phyloP scores from a whole-genome alignment of 2,329 filamentous ascomycete species.

The Microdochium paspali region DNA sequence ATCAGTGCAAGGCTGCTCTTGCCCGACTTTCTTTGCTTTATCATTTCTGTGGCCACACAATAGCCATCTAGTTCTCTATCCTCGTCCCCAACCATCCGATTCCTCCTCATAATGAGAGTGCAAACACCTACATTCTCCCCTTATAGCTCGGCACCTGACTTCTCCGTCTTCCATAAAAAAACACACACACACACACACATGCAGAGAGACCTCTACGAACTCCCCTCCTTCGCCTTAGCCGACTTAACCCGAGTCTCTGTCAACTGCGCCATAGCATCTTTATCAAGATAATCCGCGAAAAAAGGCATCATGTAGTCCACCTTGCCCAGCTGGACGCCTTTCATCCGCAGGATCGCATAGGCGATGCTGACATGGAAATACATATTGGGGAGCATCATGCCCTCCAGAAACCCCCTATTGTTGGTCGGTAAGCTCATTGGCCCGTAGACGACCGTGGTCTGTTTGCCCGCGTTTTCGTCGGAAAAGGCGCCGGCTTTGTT shows the following conservation, averaged over 20 bases:
- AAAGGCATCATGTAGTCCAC: slow-evolving; percentile 31
- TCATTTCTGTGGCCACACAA: too few species aligned
- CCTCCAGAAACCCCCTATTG: slow-evolving; percentile 29
- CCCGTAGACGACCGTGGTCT: background rate
- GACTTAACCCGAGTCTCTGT: background rate
- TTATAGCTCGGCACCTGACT: too few species aligned
- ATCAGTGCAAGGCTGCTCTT: too few species aligned
- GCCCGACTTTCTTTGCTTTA: too few species aligned
- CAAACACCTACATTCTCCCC: too few species aligned
- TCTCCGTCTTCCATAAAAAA: too few species aligned
- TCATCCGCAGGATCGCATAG: slow-evolving; percentile 51
- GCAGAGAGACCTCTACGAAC: too few species aligned
- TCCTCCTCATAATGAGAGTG: too few species aligned
- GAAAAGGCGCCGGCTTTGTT: background rate
- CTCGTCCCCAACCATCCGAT: too few species aligned
- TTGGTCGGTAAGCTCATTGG: background rate
- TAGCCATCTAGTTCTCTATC: too few species aligned
- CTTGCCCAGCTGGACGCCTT: slow-evolving; percentile 56
- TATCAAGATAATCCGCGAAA: background rate
- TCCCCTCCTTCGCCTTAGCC: background rate
- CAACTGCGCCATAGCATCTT: background rate
- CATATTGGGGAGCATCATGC: slow-evolving; percentile 47
- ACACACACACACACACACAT: too few species aligned
- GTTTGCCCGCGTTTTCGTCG: background rate
- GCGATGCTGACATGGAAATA: slow-evolving; percentile 53